phyloP scores from a whole-genome alignment of 495 filamentous ascomycete genomes.

The Bacidia rubella region DNA sequence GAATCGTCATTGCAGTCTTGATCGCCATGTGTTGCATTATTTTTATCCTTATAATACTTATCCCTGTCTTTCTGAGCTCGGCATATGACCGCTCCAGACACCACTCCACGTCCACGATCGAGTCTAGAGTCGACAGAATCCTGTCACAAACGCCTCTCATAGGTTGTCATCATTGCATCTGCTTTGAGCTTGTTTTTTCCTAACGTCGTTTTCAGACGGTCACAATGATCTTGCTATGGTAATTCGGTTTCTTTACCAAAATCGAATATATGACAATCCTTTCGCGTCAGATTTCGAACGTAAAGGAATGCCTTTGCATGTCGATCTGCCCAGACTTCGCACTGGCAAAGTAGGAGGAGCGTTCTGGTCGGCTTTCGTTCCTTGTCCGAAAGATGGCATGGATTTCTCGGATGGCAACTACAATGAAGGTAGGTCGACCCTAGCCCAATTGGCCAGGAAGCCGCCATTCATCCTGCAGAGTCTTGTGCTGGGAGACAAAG shows the following conservation, averaged over 20 bases:
- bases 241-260: constrained; percentile 52
- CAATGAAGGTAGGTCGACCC: constrained; percentile 33
- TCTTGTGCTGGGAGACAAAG: background rate
- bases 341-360: constrained; percentile 44
- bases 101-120: constrained; percentile 31
- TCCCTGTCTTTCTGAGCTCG: constrained; percentile 2
- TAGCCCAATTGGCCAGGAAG: no score
- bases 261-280: constrained; percentile 61
- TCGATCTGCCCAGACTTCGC: constrained; percentile 58
- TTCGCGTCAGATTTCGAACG: constrained; percentile 59
- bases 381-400: constrained; percentile 55
- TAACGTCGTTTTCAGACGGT: constrained; percentile 47
- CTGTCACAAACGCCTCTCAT: constrained; percentile 65
- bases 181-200: background rate
- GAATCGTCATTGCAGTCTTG: constrained; percentile 5
- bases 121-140: constrained; percentile 56
- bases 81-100: constrained; percentile 13
- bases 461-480: no score
- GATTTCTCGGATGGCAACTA: constrained; percentile 69
- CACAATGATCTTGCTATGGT: constrained; percentile 80
- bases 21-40: constrained; percentile 12
- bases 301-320: constrained; percentile 54
- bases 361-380: constrained; percentile 84
- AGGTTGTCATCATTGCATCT: constrained; percentile 31
- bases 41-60: constrained; percentile 9